Evolutionary conservation across 2,329 filamentous ascomycete species (phyloP).

Genomic region (Monilinia aucupariae): DNA sequence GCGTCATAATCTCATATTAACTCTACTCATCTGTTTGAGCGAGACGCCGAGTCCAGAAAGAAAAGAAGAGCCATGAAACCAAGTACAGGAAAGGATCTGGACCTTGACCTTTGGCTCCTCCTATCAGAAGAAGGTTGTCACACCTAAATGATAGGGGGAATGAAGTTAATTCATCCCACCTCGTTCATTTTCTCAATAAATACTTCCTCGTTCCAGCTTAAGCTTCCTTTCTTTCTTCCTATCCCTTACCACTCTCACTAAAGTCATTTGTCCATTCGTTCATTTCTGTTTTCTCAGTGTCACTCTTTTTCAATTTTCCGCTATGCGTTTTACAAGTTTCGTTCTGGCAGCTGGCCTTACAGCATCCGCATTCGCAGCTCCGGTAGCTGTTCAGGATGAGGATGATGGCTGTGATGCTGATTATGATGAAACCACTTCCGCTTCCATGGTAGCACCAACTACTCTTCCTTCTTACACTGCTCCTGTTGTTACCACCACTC

Average conservation of each 20-base stretch:
- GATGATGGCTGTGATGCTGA: conserved; percentile 13
- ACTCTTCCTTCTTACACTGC: conserved; percentile 2
- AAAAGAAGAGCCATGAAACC: not conserved
- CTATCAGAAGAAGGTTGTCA: not conserved
- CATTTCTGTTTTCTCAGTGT: conserved; percentile 2
- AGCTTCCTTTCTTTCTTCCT: not conserved
- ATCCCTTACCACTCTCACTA: conserved; percentile 4
- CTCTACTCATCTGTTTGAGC: conserved; percentile 6
- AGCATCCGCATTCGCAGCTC: conserved; percentile 15
- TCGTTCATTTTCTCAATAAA: not conserved
- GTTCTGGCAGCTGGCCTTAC: conserved; percentile 15
- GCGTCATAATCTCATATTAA: not conserved
- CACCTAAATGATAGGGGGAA: conserved; percentile 1
- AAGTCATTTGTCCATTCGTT: conserved; percentile 8
- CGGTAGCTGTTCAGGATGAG: conserved; percentile 11
- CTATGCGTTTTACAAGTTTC: conserved; percentile 16
- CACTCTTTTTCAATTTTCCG: conserved; percentile 5
- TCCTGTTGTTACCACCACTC: conserved; percentile 2
- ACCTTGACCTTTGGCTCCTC: not conserved
- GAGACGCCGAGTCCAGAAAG: conserved; percentile 9
- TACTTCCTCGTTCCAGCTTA: not conserved
- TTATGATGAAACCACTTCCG: conserved; percentile 9
- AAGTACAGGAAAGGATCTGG: not conserved
- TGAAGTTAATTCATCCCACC: not conserved
- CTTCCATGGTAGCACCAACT: conserved; percentile 3